A percentile compares a stretch with the other conserved stretches of the same genome.
phyloP scores from a whole-genome alignment of 2,329 filamentous ascomycete genomes.

The Myriangium duriaei region DNA sequence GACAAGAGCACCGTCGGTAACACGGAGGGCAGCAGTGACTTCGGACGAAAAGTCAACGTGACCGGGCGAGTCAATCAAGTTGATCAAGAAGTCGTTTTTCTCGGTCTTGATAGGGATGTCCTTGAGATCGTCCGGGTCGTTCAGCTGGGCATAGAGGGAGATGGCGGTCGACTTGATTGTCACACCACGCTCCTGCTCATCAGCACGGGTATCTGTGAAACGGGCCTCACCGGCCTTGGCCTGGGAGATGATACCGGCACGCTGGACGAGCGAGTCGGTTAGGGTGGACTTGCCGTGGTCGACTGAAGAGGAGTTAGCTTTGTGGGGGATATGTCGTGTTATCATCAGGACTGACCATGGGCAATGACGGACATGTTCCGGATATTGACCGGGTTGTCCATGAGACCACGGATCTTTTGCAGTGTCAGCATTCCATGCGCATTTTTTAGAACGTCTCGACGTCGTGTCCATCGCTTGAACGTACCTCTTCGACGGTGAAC shows the following conservation, averaged over 20 bases:
- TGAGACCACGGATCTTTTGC: conserved; percentile 55
- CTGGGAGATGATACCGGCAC: conserved; percentile 98
- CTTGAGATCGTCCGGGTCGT: conserved; percentile 76
- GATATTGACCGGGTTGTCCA: conserved; percentile 67
- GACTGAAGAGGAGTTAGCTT: conserved; percentile 38
- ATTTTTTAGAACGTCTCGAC: no score
- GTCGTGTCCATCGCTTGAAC: no score
- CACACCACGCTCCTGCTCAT: conserved; percentile 99
- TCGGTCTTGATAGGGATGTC: conserved; percentile 83
- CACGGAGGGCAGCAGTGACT: conserved; percentile 97
- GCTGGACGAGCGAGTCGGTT: conserved; percentile 97
- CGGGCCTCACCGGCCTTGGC: conserved; percentile 92
- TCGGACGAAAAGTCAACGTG: conserved; percentile 99
- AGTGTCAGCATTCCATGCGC: no score
- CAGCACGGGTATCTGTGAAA: conserved; percentile 91
- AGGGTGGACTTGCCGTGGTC: conserved; percentile 99
- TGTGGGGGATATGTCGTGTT: conserved; percentile 1
- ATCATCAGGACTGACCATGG: conserved; percentile 50
- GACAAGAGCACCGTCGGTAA: conserved; percentile 98
- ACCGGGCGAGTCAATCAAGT: conserved; percentile 98
- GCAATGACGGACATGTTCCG: conserved; percentile 99
- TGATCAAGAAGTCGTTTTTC: conserved; percentile 97
- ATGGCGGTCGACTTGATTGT: conserved; percentile 99
- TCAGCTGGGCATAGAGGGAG: conserved; percentile 83
- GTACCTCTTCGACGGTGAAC: conserved; percentile 91